These are phyloP conservation scores for Epichloe sylvatica DNA, from an alignment of 2,329 filamentous ascomycete genomes.

Conservation along the genomic window DNA sequence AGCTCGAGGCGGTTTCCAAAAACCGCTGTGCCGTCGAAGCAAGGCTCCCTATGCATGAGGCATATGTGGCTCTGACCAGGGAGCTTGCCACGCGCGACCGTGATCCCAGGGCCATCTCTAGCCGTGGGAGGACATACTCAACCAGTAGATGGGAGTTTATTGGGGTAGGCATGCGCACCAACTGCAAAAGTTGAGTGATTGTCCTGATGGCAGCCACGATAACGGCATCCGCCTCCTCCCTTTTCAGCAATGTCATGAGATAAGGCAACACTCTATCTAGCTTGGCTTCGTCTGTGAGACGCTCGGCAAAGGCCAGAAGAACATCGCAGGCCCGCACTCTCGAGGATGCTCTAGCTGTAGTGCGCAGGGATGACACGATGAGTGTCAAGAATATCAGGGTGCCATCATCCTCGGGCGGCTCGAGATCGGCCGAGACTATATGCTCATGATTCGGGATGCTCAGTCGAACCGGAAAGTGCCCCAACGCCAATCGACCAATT, in stretches of 20 bases:
- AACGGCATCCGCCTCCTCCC: constrained; percentile 71
- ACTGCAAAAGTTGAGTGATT: constrained; percentile 73
- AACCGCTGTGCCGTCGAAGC: constrained; percentile 76
- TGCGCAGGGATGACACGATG: constrained; percentile 76
- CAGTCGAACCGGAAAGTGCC: constrained; percentile 66
- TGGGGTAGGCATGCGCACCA: constrained; percentile 77
- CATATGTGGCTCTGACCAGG: constrained; percentile 82
- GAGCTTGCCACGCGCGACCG: constrained; percentile 39
- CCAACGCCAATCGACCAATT: constrained; percentile 34
- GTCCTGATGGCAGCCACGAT: constrained; percentile 74
- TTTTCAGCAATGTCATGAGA: constrained; percentile 59
- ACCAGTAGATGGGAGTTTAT: constrained; percentile 57
- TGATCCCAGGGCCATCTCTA: constrained; percentile 39
- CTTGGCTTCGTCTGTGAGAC: constrained; percentile 88
- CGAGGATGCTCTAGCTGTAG: constrained; percentile 77
- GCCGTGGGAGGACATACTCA: constrained; percentile 52
- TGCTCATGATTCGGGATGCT: constrained; percentile 79
- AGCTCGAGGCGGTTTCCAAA: constrained; percentile 77
- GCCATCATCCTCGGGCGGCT: constrained; percentile 64
- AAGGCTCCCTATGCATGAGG: constrained; percentile 77
- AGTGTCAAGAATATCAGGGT: constrained; percentile 85
- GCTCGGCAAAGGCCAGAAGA: constrained; percentile 78
- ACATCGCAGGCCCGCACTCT: constrained; percentile 83
- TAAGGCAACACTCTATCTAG: constrained; percentile 87
- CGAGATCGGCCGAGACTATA: constrained; percentile 44